These are phyloP conservation scores for Opeltia flavorubescens DNA, from an alignment of 495 filamentous ascomycete species.

Conservation along the genomic window DNA sequence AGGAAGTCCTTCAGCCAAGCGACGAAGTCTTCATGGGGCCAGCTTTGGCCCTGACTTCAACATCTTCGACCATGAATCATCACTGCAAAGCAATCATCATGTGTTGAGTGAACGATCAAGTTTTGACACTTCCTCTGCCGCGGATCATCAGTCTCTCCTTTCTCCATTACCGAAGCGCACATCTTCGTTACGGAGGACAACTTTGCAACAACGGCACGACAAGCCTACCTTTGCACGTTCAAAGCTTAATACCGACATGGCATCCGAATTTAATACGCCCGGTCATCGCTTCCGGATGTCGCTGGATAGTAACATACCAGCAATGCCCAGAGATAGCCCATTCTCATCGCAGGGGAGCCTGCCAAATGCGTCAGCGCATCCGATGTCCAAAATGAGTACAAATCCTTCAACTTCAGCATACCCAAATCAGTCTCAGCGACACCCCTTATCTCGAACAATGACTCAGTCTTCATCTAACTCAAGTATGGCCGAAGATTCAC, in stretches of 20 bases:
- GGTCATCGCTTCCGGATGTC: slow-evolving; percentile 53
- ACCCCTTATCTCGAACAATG: slow-evolving; percentile 73
- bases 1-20: slow-evolving; percentile 77
- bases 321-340: slow-evolving; percentile 43
- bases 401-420: slow-evolving; percentile 17
- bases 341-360: slow-evolving; percentile 41
- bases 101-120: slow-evolving; percentile 15
- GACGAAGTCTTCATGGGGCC: slow-evolving; percentile 64
- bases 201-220: slow-evolving; percentile 65
- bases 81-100: slow-evolving; percentile 17
- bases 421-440: slow-evolving; percentile 39
- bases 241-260: slow-evolving; percentile 23
- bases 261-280: slow-evolving; percentile 34
- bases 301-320: slow-evolving; percentile 54
- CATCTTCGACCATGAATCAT: slow-evolving; percentile 49
- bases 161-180: slow-evolving; percentile 38
- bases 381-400: slow-evolving; percentile 19
- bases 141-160: slow-evolving; percentile 23
- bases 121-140: slow-evolving; percentile 11
- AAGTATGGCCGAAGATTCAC: slow-evolving; percentile 61
- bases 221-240: slow-evolving; percentile 42
- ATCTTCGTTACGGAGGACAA: slow-evolving; percentile 70
- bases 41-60: slow-evolving; percentile 48
- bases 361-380: slow-evolving; percentile 41
- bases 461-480: slow-evolving; percentile 74